Evolutionary conservation across 176 grass and related monocot genomes (phyloP), one percentile per base, ranked within the genome.

Genomic region (Oryza meridionalis): DNA sequence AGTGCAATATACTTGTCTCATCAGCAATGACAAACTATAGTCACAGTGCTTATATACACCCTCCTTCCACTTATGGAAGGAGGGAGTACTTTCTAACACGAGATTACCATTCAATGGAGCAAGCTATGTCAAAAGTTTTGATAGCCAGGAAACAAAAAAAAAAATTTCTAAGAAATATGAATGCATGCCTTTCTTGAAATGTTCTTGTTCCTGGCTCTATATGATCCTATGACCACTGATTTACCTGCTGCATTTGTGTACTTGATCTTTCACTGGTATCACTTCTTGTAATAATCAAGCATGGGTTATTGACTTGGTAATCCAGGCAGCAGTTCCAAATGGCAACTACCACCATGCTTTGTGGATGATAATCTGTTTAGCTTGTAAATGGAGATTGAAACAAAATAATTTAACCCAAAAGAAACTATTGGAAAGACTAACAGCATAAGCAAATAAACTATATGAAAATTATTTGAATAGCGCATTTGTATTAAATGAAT

Each of bases 171-270:
- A 50, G 11, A 73, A 47, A 50, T 73, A 49, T 17, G 22, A 42
- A 46, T 26, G 22, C 70, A 12, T 73, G 43, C 11, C 22, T 73
- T 73, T 73, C 70, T 73, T 47, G 42, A 47, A 73, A 13, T 73
- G 70, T 27, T 73, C 70, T 47, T 73, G 12, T 22, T 72, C 40
- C 40, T 44, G 69, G 42, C 11, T 32, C 46, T 15, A 40, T 26
- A 40, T 40, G 38, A 40, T 7, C 38, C 6, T 40, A 14, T 72
- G 68, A 42, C 9, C 35, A 42, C 11, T 42, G 35, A 42, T 42
- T 70, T 42, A 70, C 68, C 35, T 22, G 19, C 68, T 42, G 35
- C 68, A 11, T 32, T 2, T 31, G 17, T 4, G 33, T 11, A 10
- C 9, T 38, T 40, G 67, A 11, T 11, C 16, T 40, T 1, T 21